phyloP scores from a whole-genome alignment of 2,329 filamentous ascomycete species.

The Epichloe uncinata region DNA sequence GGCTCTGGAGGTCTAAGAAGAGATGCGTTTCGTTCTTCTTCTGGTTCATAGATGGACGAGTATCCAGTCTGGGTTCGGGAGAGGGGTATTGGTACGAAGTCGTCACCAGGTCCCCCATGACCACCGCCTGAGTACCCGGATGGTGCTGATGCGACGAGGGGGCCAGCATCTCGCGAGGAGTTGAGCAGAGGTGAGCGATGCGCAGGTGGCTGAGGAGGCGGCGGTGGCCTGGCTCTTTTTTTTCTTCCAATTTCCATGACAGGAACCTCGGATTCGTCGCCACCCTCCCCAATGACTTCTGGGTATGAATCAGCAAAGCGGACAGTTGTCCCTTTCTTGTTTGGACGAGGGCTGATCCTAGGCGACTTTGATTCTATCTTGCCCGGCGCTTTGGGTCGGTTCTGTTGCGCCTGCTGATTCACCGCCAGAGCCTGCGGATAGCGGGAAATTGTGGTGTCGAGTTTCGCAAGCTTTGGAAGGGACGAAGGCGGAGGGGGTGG shows the following conservation, averaged over 20 bases:
- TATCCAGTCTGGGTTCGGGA: constrained; percentile 46
- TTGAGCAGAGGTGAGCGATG: constrained; percentile 2
- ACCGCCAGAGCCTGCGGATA: constrained; percentile 41
- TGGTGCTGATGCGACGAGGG: constrained; percentile 1
- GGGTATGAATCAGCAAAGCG: constrained; percentile 60
- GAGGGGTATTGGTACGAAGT: constrained; percentile 41
- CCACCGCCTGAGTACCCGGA: constrained; percentile 1
- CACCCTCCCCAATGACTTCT: constrained; percentile 79
- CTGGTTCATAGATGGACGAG: constrained; percentile 19
- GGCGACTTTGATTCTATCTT: constrained; percentile 30
- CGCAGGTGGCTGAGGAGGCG: constrained; percentile 12
- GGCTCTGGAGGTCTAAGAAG: neutral
- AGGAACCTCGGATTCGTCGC: constrained; percentile 68
- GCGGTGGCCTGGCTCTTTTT: constrained; percentile 28
- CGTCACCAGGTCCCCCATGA: constrained; percentile 17
- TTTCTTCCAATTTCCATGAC: constrained; percentile 55
- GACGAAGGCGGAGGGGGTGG: constrained; percentile 28
- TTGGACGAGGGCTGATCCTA: constrained; percentile 30
- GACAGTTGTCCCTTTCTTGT: constrained; percentile 58
- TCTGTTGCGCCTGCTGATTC: constrained; percentile 29
- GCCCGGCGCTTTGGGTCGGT: constrained; percentile 25
- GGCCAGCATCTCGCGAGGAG: constrained; percentile 1
- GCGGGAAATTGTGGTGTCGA: constrained; percentile 43
- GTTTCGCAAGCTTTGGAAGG: constrained; percentile 36
- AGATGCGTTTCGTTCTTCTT: constrained; percentile 4